Conservation (phyloP, 805 yeast species). For the Metschnikowia kofuensis region DNA sequence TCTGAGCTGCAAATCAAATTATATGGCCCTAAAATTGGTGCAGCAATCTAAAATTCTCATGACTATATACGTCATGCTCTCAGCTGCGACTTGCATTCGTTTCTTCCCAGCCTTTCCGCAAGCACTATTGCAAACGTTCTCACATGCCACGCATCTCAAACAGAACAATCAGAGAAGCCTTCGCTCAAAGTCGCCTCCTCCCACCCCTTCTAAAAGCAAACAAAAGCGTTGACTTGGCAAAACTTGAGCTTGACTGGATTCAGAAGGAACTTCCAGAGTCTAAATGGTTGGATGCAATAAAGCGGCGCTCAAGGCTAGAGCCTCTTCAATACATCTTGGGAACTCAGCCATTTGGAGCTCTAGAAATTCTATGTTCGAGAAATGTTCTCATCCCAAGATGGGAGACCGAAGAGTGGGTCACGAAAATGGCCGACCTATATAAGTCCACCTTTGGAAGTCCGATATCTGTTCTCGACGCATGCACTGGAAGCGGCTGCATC, state of each 20-base stretch:
- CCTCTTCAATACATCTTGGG: conserved; percentile 89
- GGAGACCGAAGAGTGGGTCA: conserved; percentile 94
- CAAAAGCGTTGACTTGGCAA: conserved; percentile 39
- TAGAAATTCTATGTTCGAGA: conserved; percentile 56
- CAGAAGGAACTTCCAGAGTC: conserved; percentile 48
- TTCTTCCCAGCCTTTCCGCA: too few species aligned
- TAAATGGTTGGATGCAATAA: conserved; percentile 53
- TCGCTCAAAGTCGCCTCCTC: conserved; percentile 23
- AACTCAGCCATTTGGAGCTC: conserved; percentile 77
- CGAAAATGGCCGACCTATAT: conserved; percentile 32
- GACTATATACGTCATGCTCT: neutral
- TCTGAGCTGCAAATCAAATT: too few species aligned
- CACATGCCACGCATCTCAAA: conserved; percentile 34
- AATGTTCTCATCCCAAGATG: conserved; percentile 86
- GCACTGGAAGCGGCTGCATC: conserved; percentile 62
- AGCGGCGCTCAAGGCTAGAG: conserved; percentile 46
- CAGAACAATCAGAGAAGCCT: conserved; percentile 26
- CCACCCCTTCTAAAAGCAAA: conserved; percentile 35
- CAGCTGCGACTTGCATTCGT: neutral
- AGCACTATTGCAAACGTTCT: too few species aligned
- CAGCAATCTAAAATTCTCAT: neutral
- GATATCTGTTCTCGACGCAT: conserved; percentile 15
- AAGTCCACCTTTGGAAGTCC: neutral
- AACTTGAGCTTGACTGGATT: conserved; percentile 65
- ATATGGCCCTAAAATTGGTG: too few species aligned